Evolutionary conservation across 169 alveolate species (phyloP).

Genomic region (Babesia bigemina): DNA sequence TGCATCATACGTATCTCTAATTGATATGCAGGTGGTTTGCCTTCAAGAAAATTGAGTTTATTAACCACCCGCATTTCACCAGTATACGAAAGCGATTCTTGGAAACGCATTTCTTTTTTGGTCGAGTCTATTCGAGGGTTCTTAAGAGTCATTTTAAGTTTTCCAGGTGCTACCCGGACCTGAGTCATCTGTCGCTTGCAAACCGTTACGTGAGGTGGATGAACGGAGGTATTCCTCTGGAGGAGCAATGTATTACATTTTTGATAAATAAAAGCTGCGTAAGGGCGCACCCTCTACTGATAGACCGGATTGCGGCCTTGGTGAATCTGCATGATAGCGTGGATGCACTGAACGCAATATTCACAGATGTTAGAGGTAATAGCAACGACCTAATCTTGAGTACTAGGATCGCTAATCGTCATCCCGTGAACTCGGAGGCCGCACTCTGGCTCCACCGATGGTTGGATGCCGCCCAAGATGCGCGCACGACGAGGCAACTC

Average conservation of each 20-base stretch:
- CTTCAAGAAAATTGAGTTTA: conserved; percentile 39
- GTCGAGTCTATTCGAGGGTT: conserved; percentile 52
- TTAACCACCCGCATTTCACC: conserved; percentile 19
- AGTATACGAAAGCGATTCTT: conserved; percentile 19
- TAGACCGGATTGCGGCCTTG: conserved; percentile 5
- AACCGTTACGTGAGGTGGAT: conserved; percentile 19
- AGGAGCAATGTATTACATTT: not conserved
- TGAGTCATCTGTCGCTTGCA: conserved; percentile 2
- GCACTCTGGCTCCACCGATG: conserved; percentile 9
- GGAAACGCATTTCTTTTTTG: conserved; percentile 40
- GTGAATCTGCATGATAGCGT: not conserved
- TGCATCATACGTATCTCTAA: not conserved
- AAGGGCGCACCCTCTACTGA: not conserved
- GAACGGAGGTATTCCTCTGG: not conserved
- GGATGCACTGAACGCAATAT: conserved; percentile 9
- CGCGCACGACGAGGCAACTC: not conserved
- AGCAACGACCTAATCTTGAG: not conserved
- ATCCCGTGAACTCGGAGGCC: conserved; percentile 12
- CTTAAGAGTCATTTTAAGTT: conserved; percentile 30
- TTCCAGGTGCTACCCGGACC: conserved; percentile 20
- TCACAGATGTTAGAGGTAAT: not conserved
- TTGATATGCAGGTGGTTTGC: conserved; percentile 36
- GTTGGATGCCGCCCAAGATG: not conserved
- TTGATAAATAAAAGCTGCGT: not conserved
- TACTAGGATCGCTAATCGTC: not conserved